Evolutionary conservation across 208 protist species (phyloP), one percentile per base, ranked within the genome.

Genomic region (Porcisia deanei): DNA sequence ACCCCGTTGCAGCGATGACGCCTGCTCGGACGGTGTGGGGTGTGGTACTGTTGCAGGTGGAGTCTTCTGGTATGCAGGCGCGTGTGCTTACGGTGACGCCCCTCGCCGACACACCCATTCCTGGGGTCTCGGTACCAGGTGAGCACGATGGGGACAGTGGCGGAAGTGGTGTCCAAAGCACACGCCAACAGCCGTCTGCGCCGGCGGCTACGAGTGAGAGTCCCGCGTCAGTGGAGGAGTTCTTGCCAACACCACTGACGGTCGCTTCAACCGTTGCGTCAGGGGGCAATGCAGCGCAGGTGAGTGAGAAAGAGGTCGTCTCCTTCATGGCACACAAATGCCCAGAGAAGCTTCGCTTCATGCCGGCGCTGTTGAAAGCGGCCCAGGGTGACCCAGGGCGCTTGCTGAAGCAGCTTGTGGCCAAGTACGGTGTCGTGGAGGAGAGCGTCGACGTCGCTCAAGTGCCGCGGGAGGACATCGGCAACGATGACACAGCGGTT

Each of bases 341-440:
- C 65, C 83, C 87, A 9, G 89, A 94, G 20, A 92, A 92, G 57
- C 71, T 88, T n/a, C 75, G 78, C 66, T 86, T 94, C 71, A 63
- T 91, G 53, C 84, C 85, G 1, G 73, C 85, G 22, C 58, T 91
- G 57, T 39, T 91, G 79, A 84, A 80, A 57, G 86, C 87, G 45
- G 76, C 82, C 3, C 61, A 75, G 60, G 79, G 80, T 20, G 87
- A 94, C 39, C 73, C 83, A 5, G 80, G 71, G 8, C 71, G 69
- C 25, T 76, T 92, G 12, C 54, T 92, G 43, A 85, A 71, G 34
- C 87, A 88, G 65, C 80, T 92, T 16, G 74, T 63, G 3, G 73
- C 85, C 61, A 94, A 90, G 79, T 89, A 91, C 63, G 87, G 82
- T 0, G 68, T 78, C 22, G n/a, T 86, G 63, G 80, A 82, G 52